Base-by-base conservation (phyloP, 1,284 basidiomycete species). In the Cryptococcus sp. region DNA sequence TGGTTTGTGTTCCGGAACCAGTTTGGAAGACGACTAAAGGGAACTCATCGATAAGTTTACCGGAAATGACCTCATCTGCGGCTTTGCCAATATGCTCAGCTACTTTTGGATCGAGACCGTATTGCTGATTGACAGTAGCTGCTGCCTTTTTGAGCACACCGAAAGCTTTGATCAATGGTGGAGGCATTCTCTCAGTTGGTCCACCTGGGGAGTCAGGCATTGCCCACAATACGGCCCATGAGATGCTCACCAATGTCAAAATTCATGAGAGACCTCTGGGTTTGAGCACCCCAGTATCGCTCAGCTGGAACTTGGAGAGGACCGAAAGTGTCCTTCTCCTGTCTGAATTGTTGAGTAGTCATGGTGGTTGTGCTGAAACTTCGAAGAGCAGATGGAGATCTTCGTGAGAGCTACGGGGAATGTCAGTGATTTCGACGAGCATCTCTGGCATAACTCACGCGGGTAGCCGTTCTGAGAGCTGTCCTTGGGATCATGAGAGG, bases 21-120 rank as follows among this genome's bases (percentile, higher is more conserved):
- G 96, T 99, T 80, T 99, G 96, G 84, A 97, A 98, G 49, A 99
- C 95, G 55, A 98, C 96, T 41, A 99, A 81, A 32, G 96, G 96
- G 81, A 99, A 99, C 78, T 99, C 89, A 63, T 92, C 91, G 42
- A 87, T 83, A 59, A 98, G 84, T 78, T 94, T 91, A 58, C 95
- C 95, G 52, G 89, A 88, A 75, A 98, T 98, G 70, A 98, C 95
- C 87, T 99, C 96, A 78, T 98, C 94, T 50, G 96, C 90, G 56
- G 96, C 96, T 65, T 87, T 79, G 71, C 90, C 87, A 74, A 99
- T 98, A 46, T 92, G 93, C 56, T 88, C 81, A 46, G 87, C 90
- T 61, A 98, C 78, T 71, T 89, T 92, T 37, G 88, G 83, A 74
- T 97, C 92, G 72, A 99, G 80, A 55, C 77, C 96, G 80, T 97